Percentiles rank a stretch among this genome's conserved stretches.
Conservation (phyloP, 2,329 filamentous ascomycete species). For the Orbilia oligospora region DNA sequence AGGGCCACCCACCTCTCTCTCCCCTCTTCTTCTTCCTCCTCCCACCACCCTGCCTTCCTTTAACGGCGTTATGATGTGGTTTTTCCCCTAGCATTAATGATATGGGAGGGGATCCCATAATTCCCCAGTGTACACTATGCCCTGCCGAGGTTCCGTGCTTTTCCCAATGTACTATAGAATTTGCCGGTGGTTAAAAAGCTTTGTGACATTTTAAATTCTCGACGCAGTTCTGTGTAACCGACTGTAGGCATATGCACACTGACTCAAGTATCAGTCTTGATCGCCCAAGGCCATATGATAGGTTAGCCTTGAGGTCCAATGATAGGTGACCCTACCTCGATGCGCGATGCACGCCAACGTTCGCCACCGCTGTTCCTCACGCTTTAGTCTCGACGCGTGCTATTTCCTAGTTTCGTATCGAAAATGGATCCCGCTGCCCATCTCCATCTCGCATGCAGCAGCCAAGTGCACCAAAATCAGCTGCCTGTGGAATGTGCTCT, state of each 20-base stretch:
- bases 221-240: neutral
- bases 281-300: too few relatives aligned
- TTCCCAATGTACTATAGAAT: slow-evolving; percentile 5
- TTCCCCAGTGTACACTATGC: slow-evolving; percentile 6
- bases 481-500: slow-evolving; percentile 23
- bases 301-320: neutral
- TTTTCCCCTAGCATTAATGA: slow-evolving; percentile 7
- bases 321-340: neutral
- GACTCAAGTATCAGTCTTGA: too few relatives aligned
- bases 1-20: neutral
- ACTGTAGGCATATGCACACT: neutral
- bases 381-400: neutral
- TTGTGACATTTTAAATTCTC: neutral
- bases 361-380: neutral
- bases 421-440: neutral
- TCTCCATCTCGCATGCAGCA: neutral
- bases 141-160: neutral
- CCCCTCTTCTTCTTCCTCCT: neutral
- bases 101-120: slow-evolving; percentile 3
- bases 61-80: slow-evolving; percentile 22
- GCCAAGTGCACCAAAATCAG: slow-evolving; percentile 3
- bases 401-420: neutral
- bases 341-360: neutral
- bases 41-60: neutral
- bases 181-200: neutral